Evolutionary conservation across 345 rosid species (phyloP), one percentile per base, ranked within the genome.

Genomic region (Salix purpurea): DNA sequence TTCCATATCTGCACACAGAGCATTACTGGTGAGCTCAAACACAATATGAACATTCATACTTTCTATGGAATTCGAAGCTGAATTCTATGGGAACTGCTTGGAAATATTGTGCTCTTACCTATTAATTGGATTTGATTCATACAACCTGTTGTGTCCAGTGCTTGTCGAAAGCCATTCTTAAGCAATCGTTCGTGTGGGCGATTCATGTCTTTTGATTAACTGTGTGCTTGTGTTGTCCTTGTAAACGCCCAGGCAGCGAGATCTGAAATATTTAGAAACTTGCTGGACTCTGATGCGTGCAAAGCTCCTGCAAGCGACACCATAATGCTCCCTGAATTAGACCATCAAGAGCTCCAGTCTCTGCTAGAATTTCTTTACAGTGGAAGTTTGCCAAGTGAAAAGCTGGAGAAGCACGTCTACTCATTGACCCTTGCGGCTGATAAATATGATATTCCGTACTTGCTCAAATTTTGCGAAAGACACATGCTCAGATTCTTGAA

Each of bases 281-380:
- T 90, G 86, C 72, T 95, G 23, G 91, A 87, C 76, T 86, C 95
- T 12, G 97, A 91, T 42, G 50, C 72, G 2, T 91, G 86, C 90
- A 91, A 90, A 80, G 88, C 94, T 34, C 83, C 92, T 4, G 86
- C 90, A 68, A 81, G 81, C 48, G 87, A 84, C 70, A 82, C 77
- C 12, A 81, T 92, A 70, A 83, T 88, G 23, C 76, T 92, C 7
- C 80, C 92, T 0, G 97, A 91, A 32, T 83, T 95, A 44, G 89
- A 79, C 76, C 80, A 61, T 4, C 90, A 91, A 65, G 90, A 91
- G 75, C 91, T 95, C n/a, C 86, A 90, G 50, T 85, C 97, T 19
- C 90, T 92, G 7, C 67, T 91, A 67, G 92, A 92, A 76, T 92
- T 94, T 77, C 91, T 94, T n/a, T 92, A 92, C 85, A 83, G 86